Evolutionary conservation across 2,329 filamentous ascomycete genomes (phyloP), one percentile per base, ranked within the genome.

Genomic region (Seiridium cupressi): DNA sequence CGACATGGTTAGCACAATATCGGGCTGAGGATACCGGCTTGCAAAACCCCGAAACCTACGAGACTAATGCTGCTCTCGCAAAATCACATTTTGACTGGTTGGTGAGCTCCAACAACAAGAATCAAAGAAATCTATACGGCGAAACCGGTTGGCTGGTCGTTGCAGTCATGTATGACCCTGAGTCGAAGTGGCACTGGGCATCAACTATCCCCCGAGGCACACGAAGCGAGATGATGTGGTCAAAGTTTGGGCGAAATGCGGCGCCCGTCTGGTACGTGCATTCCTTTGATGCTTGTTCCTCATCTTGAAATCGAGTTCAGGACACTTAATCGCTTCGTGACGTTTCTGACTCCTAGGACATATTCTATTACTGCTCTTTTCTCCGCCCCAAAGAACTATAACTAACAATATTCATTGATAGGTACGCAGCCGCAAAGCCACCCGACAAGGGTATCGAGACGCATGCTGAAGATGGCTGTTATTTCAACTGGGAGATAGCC

Each of bases 161-260:
- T 6, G 61, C 61, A 40, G 57, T 66, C 38, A 57, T 62, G 55
- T 62, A 60, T 6, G 56, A 66, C 46, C 56, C 51, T 44, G 48
- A 61, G 26, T 62, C 62, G 8, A 59, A 59, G 66, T 9, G 60
- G 64, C 26, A 63, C 64, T 35, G 69, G 65, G 2, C 66, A 65
- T 5, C 70, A 66, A 61, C 65, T 63, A 5, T 73, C 66, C 51
- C 62, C 63, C 2, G 61, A 68, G 31, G 51, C 67, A 0, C 58
- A 70, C 3, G 61, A 66, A 44, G 26, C 26, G 48, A 36, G 31
- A 36, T 59, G 26, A 59, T 59, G 57, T 36, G 13, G 44, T 8
- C 44, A 47, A 47, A 47, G 44, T 54, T 26, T 26, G 18, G 18
- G 18, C 18, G 18, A 26, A 26, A 26, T 26, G 18, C 18, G 18